Conservation (phyloP, 345 rosid genomes). For the Sonneratia caseolaris region DNA sequence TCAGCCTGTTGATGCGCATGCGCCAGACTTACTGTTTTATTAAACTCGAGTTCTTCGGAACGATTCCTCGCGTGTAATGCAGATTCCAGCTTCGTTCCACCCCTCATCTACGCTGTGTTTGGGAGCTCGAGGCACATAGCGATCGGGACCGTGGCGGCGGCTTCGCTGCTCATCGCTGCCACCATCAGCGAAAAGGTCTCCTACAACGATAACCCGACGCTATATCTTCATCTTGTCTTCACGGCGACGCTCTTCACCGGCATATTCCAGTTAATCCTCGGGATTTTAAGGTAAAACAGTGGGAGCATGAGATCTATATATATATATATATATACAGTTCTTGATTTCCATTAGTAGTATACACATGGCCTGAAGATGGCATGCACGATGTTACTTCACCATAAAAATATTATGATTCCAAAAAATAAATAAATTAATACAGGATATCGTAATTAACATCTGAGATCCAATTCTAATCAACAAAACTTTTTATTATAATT, state of each 20-base stretch:
- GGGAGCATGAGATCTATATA: background rate
- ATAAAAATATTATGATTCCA: too few relatives aligned
- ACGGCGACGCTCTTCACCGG: constrained; percentile 77
- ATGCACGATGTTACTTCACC: too few relatives aligned
- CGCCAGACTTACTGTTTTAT: background rate
- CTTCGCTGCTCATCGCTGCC: constrained; percentile 48
- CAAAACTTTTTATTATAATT: background rate
- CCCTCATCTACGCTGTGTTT: constrained; percentile 58
- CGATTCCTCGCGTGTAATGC: background rate
- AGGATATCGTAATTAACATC: too few relatives aligned
- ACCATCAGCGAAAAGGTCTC: constrained; percentile 36
- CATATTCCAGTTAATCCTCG: constrained; percentile 47
- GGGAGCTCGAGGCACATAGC: constrained; percentile 87
- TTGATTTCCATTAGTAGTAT: background rate
- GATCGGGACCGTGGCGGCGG: constrained; percentile 80
- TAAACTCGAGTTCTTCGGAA: background rate
- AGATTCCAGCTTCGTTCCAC: constrained; percentile 93
- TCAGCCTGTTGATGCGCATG: too few relatives aligned
- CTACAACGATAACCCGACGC: constrained; percentile 28
- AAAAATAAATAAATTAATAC: too few relatives aligned
- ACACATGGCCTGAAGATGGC: background rate
- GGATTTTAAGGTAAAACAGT: constrained; percentile 41
- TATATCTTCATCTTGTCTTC: constrained; percentile 65
- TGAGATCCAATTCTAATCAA: too few relatives aligned
- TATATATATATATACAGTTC: background rate